Conservation (phyloP, 192 early-diverging fungal genomes). For the Coemansia sp. region DNA sequence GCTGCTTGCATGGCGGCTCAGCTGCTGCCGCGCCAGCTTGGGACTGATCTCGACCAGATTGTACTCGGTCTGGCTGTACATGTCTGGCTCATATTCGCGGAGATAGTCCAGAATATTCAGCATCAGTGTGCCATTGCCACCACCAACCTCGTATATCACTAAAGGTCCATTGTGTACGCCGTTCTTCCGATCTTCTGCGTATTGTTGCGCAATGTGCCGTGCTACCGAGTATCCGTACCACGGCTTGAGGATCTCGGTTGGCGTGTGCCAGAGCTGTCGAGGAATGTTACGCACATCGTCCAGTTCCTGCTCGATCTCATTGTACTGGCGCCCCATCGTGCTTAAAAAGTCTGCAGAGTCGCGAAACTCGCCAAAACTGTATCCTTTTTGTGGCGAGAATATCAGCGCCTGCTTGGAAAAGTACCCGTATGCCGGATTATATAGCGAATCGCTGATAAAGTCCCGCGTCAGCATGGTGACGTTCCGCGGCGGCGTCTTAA, state of each 20-base stretch:
- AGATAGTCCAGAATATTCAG: constrained; percentile 89
- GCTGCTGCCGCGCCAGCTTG: constrained; percentile 71
- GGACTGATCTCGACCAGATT: constrained; percentile 90
- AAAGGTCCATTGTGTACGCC: constrained; percentile 60
- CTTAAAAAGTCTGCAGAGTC: constrained; percentile 74
- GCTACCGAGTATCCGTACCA: constrained; percentile 94
- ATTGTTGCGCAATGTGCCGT: constrained; percentile 78
- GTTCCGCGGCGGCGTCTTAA: constrained; percentile 51
- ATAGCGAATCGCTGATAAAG: constrained; percentile 93
- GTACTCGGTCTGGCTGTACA: constrained; percentile 80
- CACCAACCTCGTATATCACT: constrained; percentile 93
- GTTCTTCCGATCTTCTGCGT: constrained; percentile 53
- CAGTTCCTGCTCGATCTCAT: constrained; percentile 74
- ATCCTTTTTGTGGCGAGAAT: constrained; percentile 62
- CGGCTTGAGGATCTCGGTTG: constrained; percentile 88
- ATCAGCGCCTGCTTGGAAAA: constrained; percentile 93
- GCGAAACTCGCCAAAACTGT: constrained; percentile 63
- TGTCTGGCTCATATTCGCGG: constrained; percentile 67
- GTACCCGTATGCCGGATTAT: constrained; percentile 96
- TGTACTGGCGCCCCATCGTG: constrained; percentile 71
- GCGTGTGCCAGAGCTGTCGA: constrained; percentile 97
- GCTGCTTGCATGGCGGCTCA: constrained; percentile 46
- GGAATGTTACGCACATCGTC: constrained; percentile 72
- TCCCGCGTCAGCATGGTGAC: constrained; percentile 77
- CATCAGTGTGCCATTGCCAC: constrained; percentile 96